These are phyloP conservation scores for Rasamsonia emersonii DNA, from an alignment of 2,329 filamentous ascomycete species.

Conservation along the genomic window DNA sequence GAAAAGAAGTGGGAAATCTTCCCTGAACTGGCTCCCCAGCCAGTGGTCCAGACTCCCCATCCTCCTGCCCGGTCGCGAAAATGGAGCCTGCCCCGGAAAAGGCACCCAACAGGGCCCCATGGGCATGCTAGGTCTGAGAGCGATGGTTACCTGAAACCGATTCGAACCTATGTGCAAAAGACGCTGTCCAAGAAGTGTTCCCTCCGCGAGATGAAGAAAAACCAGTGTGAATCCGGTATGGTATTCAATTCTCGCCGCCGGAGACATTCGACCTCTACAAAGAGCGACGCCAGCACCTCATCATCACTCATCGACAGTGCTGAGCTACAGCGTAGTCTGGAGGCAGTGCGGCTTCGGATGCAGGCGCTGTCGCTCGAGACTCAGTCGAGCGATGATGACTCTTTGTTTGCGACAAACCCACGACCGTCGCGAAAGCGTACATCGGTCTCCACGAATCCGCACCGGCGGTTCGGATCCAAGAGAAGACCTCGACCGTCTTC, in stretches of 20 bases:
- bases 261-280: conserved; percentile 1
- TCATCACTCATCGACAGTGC: conserved; percentile 1
- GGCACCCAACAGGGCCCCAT: neutral
- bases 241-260: neutral
- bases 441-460: too few species aligned
- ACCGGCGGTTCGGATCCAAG: too few species aligned
- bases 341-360: conserved; percentile 5
- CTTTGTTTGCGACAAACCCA: too few species aligned
- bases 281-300: neutral
- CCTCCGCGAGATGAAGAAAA: neutral
- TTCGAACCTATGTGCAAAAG: conserved; percentile 26
- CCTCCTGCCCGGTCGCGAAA: conserved; percentile 9
- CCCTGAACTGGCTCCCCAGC: conserved; percentile 27
- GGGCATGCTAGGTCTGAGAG: neutral
- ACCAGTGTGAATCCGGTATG: neutral
- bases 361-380: conserved; percentile 5
- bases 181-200: conserved; percentile 13
- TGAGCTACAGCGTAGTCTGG: conserved; percentile 3
- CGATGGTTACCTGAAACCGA: conserved; percentile 23
- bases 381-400: conserved; percentile 4
- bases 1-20: conserved; percentile 36
- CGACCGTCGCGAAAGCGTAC: too few species aligned
- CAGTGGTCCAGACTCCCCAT: conserved; percentile 11
- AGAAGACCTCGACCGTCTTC: too few species aligned
- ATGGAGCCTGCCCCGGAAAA: neutral